Evolutionary conservation across 768 basidiomycete genomes (phyloP).

Genomic region (Podaxis sp.): DNA sequence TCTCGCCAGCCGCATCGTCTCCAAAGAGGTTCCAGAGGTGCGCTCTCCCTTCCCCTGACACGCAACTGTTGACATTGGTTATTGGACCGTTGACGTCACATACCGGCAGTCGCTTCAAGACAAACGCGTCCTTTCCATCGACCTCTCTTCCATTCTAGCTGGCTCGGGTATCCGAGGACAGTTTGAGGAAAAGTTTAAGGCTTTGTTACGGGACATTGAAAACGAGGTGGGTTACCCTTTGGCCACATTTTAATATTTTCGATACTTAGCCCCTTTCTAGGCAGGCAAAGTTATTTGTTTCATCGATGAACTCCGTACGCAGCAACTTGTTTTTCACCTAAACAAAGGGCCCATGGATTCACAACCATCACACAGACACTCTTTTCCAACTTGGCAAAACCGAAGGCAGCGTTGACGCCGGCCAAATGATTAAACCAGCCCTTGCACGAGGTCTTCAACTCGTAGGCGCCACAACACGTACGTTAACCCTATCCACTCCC

Average conservation of each 20-base stretch:
- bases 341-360: not conserved
- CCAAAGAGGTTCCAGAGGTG: conserved; percentile 90
- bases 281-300: conserved; percentile 85
- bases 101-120: conserved; percentile 68
- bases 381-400: conserved; percentile 89
- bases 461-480: conserved; percentile 89
- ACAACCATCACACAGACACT: conserved; percentile 46
- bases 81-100: not conserved
- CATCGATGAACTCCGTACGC: conserved; percentile 92
- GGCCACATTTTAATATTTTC: conserved; percentile 18
- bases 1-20: conserved; percentile 81
- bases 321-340: conserved; percentile 28
- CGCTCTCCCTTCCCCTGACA: not conserved
- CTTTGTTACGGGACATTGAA: conserved; percentile 86
- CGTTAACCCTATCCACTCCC: conserved; percentile 23
- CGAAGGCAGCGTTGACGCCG: conserved; percentile 90
- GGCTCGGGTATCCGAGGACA: conserved; percentile 91
- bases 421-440: conserved; percentile 92
- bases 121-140: conserved; percentile 87
- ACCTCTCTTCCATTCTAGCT: conserved; percentile 81
- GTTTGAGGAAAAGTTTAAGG: conserved; percentile 94
- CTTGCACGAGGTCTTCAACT: conserved; percentile 85
- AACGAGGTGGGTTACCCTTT: conserved; percentile 54
- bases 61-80: too few species aligned
- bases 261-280: conserved; percentile 26